Percentiles rank a stretch among this genome's conserved stretches.
Evolutionary conservation across 495 filamentous ascomycete genomes (phyloP).

Genomic region (Xylona heveae): DNA sequence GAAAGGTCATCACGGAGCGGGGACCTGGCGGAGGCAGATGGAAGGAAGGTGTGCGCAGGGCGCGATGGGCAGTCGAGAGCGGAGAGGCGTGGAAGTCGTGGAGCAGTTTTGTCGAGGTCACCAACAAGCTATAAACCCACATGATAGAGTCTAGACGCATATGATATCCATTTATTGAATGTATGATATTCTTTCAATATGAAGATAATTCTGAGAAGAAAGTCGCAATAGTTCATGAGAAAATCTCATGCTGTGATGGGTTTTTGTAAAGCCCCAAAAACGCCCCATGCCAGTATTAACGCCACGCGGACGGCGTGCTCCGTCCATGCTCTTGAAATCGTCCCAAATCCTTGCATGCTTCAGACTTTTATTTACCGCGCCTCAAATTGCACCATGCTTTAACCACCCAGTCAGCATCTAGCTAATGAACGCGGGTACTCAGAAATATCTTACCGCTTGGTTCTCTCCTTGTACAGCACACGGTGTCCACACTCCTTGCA

Average conservation of each 20-base stretch:
- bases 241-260: no score
- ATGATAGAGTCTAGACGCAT: no score
- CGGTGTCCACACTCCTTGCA: slow-evolving; percentile 94
- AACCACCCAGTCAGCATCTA: background rate
- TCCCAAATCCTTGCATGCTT: no score
- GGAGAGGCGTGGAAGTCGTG: slow-evolving; percentile 4
- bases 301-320: no score
- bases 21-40: slow-evolving; percentile 72
- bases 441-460: slow-evolving; percentile 56
- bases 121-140: no score
- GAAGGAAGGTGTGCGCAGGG: slow-evolving; percentile 79
- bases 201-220: no score
- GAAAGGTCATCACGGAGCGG: slow-evolving; percentile 50
- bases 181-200: no score
- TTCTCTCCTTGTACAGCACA: slow-evolving; percentile 93
- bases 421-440: background rate
- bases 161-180: no score
- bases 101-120: slow-evolving; percentile 31
- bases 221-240: no score
- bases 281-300: no score
- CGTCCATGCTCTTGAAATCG: no score
- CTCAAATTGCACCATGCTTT: slow-evolving; percentile 95
- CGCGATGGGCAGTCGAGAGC: slow-evolving; percentile 14
- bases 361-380: slow-evolving; percentile 59
- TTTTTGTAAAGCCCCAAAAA: no score